Evolutionary conservation across 148 eudicot genomes (phyloP), one percentile per base, ranked within the genome.

Genomic region (Fallopia convolvulus): DNA sequence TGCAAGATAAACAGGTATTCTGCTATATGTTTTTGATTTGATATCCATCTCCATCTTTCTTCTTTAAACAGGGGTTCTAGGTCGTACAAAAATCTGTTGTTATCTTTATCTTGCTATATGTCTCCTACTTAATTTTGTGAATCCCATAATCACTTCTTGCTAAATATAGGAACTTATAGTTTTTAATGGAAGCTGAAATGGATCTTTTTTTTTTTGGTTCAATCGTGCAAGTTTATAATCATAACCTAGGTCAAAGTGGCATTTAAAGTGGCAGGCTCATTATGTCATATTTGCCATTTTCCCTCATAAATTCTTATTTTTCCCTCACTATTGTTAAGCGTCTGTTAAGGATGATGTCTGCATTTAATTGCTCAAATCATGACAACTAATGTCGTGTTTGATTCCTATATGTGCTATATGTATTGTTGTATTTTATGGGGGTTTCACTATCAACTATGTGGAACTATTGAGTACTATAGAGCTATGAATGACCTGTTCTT

Each of bases 1-100:
- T 91, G 81, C 77, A 84, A 77, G 89, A 87, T 74, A 89, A 91
- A 82, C 91, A 93, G 94, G 99, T 96, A 60, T 1, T 30, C 6
- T 68, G 46, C 44, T 68, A 33, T 68, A 33, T 68, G 20, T 68
- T 36, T 33, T 20, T 1, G 46, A 68, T 68, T 39, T 36, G 21
- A 14, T 68, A 33, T 68, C 72, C 44, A 7, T 33, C 44, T 12
- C 7, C 32, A 18, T 68, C 72, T 33, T 68, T 68, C 10, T 68
- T 68, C 72, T 17, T 68, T 39, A 68, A 11, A 3, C 6, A 68
- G 44, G 72, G 20, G 10, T 68, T 36, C 30, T 14, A 36, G 46
- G 46, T 12, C 3, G 70, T 32, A 9, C 4, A 30, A 1, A 65
- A 30, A 36, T 68, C 10, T 36, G 39, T 36, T 30, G 30, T 41